Evolutionary conservation across 129 eudicot genomes (phyloP), one percentile per base, ranked within the genome.

Genomic region (Pulicaria dysenterica): DNA sequence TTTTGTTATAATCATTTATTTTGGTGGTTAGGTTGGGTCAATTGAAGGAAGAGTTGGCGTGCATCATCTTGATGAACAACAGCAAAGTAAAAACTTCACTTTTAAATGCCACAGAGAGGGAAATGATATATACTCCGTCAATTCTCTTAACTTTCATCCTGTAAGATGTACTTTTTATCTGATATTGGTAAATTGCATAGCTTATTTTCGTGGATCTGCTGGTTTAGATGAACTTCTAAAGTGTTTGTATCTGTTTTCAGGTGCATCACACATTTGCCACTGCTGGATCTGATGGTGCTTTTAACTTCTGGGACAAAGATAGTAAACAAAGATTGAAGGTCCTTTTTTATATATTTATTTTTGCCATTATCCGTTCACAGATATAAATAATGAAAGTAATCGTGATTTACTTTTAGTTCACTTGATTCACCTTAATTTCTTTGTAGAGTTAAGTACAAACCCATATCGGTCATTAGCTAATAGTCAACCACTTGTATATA

Each of bases 41-140:
- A 95, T 95, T 50, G 99, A 95, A 81, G 99, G 99, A 69, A 85
- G 97, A 77, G 97, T 95, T 80, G 99, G 99, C 64, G 96, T 95
- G 10, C 99, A 91, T 79, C 97, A 95, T 76, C 89, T 95, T 71
- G 99, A 95, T 77, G 99, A 95, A 56, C 38, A 86, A 56, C 97
- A 86, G 24, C 85, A 85, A 67, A 79, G 81, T 79, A 90, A 91
- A 83, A 95, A 95, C 79, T 95, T 95, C 54, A 90, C 99, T 56
- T 95, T 95, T 82, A 90, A 95, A 82, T 91, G 97, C 64, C 99
- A 95, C 78, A 86, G 99, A 79, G 99, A 90, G 13, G 88, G 91
- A 56, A 90, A 84, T 77, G 96, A 95, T 45, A 88, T 95, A 50
- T 90, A 86, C 85, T 88, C 99, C 0, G 99, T 95, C 85, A 95